Evolutionary conservation across 805 yeast genomes (phyloP).

Genomic region (Sungouiella blattae): DNA sequence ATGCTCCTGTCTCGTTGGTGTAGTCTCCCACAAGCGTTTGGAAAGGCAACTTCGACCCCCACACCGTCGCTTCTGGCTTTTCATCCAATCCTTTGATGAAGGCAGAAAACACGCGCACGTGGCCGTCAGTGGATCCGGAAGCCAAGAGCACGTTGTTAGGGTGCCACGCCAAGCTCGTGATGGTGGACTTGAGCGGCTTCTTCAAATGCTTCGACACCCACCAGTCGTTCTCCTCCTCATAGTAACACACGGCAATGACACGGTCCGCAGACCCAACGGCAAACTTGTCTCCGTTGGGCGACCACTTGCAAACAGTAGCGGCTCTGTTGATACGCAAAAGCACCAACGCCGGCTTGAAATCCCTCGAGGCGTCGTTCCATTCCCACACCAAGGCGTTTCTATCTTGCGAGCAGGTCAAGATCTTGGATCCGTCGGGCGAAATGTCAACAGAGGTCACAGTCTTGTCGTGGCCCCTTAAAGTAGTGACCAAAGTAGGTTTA

Average conservation of each 20-base stretch:
- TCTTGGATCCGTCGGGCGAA: conserved; percentile 72
- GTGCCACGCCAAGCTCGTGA: conserved; percentile 86
- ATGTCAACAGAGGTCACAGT: conserved; percentile 93
- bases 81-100: conserved; percentile 84
- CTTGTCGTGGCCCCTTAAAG: conserved; percentile 83
- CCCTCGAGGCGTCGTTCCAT: conserved; percentile 51
- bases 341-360: conserved; percentile 83
- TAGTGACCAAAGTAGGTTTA: conserved; percentile 61
- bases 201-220: conserved; percentile 98
- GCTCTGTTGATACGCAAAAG: conserved; percentile 90
- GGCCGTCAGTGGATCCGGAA: conserved; percentile 91
- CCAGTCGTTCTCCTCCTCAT: conserved; percentile 96
- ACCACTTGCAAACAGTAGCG: conserved; percentile 93
- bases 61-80: conserved; percentile 73
- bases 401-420: conserved; percentile 96
- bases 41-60: conserved; percentile 97
- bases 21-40: conserved; percentile 85
- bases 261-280: conserved; percentile 97
- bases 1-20: conserved; percentile 66
- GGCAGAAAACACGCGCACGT: conserved; percentile 83
- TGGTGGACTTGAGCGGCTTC: conserved; percentile 87
- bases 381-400: conserved; percentile 98
- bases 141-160: conserved; percentile 86
- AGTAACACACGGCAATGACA: conserved; percentile 91
- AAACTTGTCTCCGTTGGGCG: conserved; percentile 90